Conservation (phyloP, 164 flowering plant genomes). For the Vitis vinifera region DNA sequence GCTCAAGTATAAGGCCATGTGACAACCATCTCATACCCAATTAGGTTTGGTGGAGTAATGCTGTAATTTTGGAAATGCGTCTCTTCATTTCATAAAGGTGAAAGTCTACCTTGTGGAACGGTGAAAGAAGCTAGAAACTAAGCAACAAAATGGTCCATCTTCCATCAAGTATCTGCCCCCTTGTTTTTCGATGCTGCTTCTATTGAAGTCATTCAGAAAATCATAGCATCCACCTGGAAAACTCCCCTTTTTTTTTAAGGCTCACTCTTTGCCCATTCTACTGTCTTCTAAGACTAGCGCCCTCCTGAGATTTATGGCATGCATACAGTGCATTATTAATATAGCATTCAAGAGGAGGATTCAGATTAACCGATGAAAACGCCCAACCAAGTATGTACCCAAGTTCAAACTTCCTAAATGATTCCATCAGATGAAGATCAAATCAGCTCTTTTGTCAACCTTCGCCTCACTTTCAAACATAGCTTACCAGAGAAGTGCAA, state of each 20-base stretch:
- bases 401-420: neutral
- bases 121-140: constrained; percentile 7
- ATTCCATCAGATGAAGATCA: neutral
- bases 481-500: neutral
- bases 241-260: no score
- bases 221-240: constrained; percentile 72
- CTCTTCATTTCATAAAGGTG: no score
- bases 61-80: no score
- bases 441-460: neutral
- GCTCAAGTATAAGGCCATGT: no score
- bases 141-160: constrained; percentile 51
- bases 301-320: no score
- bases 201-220: constrained; percentile 50
- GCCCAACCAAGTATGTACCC: neutral
- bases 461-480: neutral
- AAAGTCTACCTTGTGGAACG: neutral
- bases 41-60: no score
- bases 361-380: neutral
- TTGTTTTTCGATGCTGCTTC: constrained; percentile 8
- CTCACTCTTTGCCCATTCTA: no score
- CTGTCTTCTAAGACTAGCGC: no score
- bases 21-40: no score
- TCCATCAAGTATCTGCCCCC: constrained; percentile 24
- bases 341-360: neutral
- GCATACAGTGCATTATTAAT: no score